Percentiles rank a stretch among this genome's conserved stretches.
These are phyloP conservation scores for Capsicum rhomboideum DNA, from an alignment of 257 asterid species.

Conservation along the genomic window DNA sequence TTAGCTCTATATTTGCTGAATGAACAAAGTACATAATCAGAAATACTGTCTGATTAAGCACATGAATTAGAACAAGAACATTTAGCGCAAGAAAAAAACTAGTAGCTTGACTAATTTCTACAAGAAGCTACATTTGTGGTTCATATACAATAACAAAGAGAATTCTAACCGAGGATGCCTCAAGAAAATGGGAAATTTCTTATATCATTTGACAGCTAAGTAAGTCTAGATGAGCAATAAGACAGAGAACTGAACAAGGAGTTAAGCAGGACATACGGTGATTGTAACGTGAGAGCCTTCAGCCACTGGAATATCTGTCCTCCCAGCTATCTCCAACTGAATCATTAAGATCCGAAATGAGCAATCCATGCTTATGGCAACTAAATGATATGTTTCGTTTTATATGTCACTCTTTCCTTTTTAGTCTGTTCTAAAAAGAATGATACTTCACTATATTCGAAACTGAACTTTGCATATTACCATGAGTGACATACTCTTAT, in stretches of 20 bases:
- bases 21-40: background rate
- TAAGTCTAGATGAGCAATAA: background rate
- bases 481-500: background rate
- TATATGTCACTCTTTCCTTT: background rate
- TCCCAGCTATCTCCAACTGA: conserved; percentile 88
- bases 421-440: background rate
- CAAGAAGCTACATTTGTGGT: no score
- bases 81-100: no score
- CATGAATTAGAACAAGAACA: no score
- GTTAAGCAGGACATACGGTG: conserved; percentile 43
- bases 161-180: background rate
- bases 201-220: background rate
- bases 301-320: conserved; percentile 90
- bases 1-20: background rate
- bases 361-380: background rate
- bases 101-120: no score
- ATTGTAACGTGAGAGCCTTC: conserved; percentile 95
- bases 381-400: background rate
- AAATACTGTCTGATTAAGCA: background rate
- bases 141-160: background rate
- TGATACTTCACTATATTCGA: background rate
- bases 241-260: background rate
- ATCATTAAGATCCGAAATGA: background rate
- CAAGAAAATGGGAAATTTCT: background rate
- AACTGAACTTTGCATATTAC: background rate